Percentiles rank a stretch among this genome's conserved stretches.
Conservation (phyloP, 768 basidiomycete species). For the Chalciporus chontae region DNA sequence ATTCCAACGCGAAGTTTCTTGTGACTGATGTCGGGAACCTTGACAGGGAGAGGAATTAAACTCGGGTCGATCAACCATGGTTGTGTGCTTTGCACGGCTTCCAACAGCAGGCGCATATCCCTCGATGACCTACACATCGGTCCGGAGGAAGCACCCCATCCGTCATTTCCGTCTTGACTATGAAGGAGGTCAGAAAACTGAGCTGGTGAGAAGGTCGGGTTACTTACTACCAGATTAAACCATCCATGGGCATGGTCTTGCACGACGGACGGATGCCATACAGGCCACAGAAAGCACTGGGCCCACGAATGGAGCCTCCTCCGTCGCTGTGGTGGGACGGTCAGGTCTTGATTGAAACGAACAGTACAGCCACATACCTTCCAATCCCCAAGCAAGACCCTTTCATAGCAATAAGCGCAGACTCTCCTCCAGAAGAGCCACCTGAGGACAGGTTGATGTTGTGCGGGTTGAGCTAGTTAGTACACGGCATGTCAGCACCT, state of each 20-base stretch:
- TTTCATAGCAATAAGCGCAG: slow-evolving; percentile 43
- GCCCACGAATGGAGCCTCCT: slow-evolving; percentile 41
- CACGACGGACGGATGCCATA: slow-evolving; percentile 41
- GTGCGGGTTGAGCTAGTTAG: slow-evolving; percentile 42
- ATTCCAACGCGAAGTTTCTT: slow-evolving; percentile 16
- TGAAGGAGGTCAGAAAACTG: slow-evolving; percentile 14
- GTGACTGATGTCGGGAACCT: slow-evolving; percentile 12
- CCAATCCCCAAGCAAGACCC: slow-evolving; percentile 46
- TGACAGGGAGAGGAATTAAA: slow-evolving; percentile 19
- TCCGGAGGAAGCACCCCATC: slow-evolving; percentile 7
- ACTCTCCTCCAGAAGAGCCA: slow-evolving; percentile 54
- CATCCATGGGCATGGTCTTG: slow-evolving; percentile 26
- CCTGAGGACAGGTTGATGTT: slow-evolving; percentile 43
- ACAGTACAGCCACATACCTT: slow-evolving; percentile 24
- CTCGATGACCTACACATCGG: slow-evolving; percentile 29
- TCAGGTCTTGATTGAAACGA: not conserved
- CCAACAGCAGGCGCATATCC: slow-evolving; percentile 20
- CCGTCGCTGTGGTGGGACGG: slow-evolving; percentile 14
- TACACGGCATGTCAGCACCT: not conserved
- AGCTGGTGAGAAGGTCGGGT: not conserved
- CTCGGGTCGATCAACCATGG: slow-evolving; percentile 36
- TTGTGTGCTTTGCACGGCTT: slow-evolving; percentile 19
- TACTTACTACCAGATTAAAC: slow-evolving; percentile 20
- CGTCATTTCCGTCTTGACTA: slow-evolving; percentile 27
- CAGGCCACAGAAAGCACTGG: slow-evolving; percentile 34